A percentile compares a stretch with the other conserved stretches of the same genome.
phyloP scores from a whole-genome alignment of 1,284 basidiomycete species.

The Neotropicomus parvogracilis region DNA sequence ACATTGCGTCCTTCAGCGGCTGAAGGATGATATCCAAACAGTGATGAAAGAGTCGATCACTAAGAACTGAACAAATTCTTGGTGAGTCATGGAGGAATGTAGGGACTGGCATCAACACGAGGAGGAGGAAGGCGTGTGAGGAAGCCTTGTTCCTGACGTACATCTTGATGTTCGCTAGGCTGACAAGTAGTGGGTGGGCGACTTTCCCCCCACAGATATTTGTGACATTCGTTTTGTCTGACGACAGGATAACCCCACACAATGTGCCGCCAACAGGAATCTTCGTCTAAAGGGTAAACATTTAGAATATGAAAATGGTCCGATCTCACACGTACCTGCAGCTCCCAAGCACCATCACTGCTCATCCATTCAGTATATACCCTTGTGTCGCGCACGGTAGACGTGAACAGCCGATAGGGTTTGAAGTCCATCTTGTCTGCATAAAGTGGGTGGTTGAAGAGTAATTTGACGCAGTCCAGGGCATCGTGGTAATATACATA shows the following conservation, averaged over 20 bases:
- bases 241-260: conserved; percentile 11
- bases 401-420: background rate
- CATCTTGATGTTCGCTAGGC: conserved; percentile 28
- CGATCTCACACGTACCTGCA: conserved; percentile 6
- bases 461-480: background rate
- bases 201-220: conserved; percentile 25
- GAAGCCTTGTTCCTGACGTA: conserved; percentile 29
- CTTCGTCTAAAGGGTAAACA: background rate
- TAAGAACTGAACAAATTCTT: background rate
- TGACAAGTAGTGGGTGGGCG: conserved; percentile 35
- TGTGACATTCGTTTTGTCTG: background rate
- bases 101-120: conserved; percentile 31
- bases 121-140: conserved; percentile 27
- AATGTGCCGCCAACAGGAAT: conserved; percentile 13
- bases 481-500: background rate
- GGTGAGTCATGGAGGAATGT: conserved; percentile 20
- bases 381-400: background rate
- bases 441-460: background rate
- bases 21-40: background rate
- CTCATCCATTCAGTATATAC: background rate
- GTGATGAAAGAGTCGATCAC: background rate
- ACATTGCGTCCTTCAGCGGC: background rate
- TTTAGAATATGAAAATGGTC: too few species aligned
- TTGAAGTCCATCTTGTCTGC: background rate
- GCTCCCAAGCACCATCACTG: conserved; percentile 2